phyloP scores from a whole-genome alignment of 495 filamentous ascomycete genomes.

The Penicillium coffeae region DNA sequence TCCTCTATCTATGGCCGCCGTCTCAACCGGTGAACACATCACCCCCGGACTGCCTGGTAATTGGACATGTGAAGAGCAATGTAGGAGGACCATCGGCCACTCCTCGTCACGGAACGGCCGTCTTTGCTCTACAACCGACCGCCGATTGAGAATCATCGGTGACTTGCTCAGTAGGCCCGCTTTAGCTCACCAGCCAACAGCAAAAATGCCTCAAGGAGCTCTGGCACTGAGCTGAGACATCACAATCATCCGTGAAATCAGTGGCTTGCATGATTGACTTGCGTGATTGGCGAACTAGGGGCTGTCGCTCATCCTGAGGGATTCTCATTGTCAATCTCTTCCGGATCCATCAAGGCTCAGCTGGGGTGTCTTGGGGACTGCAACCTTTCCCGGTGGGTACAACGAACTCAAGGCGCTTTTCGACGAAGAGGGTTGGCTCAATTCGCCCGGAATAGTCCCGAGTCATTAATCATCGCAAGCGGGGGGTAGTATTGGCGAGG shows the following conservation, averaged over 20 bases:
- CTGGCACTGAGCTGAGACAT: conserved; percentile 1
- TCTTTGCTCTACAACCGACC: not conserved
- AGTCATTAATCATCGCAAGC: conserved; percentile 1
- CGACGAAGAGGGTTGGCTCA: too few relatives aligned
- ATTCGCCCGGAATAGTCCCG: not conserved
- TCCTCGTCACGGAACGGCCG: not conserved
- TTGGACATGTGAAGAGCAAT: not conserved
- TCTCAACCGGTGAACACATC: not conserved
- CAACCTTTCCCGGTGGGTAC: conserved; percentile 1
- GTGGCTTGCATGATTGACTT: conserved; percentile 6
- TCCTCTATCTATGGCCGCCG: not conserved
- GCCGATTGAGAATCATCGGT: not conserved
- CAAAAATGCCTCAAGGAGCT: conserved; percentile 8
- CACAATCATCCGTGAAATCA: conserved; percentile 2
- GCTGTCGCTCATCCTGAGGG: conserved; percentile 1
- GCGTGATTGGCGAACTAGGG: not conserved
- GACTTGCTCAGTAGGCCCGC: conserved; percentile 4
- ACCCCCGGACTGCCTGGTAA: conserved; percentile 2
- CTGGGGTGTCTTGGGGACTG: conserved; percentile 2
- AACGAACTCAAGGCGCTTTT: conserved; percentile 2
- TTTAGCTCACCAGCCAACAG: conserved; percentile 4
- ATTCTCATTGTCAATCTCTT: conserved; percentile 6
- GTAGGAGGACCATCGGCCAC: not conserved
- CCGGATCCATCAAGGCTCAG: not conserved
- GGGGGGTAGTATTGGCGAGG: conserved; percentile 1